These are phyloP conservation scores for Talaromyces marneffei DNA, from an alignment of 2,329 filamentous ascomycete species.

Conservation along the genomic window DNA sequence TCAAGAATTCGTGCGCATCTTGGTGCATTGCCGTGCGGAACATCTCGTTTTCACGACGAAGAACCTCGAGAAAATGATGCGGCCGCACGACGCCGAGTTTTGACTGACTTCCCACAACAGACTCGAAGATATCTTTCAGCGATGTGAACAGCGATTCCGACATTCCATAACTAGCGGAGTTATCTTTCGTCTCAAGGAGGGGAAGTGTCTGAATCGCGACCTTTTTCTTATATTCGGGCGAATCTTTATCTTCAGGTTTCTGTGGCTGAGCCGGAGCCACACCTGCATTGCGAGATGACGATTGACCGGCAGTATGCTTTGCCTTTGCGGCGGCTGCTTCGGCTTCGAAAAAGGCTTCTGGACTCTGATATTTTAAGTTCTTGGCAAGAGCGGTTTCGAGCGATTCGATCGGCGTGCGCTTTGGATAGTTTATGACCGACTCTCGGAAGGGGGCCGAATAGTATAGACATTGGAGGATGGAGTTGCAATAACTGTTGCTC, in stretches of 20 bases:
- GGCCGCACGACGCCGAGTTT: slow-evolving; percentile 88
- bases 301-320: slow-evolving; percentile 33
- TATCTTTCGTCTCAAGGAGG: slow-evolving; percentile 79
- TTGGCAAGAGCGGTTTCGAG: slow-evolving; percentile 52
- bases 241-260: slow-evolving; percentile 88
- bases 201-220: slow-evolving; percentile 83
- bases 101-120: slow-evolving; percentile 72
- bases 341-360: slow-evolving; percentile 50
- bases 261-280: slow-evolving; percentile 52
- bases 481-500: slow-evolving; percentile 81
- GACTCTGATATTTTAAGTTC: slow-evolving; percentile 55
- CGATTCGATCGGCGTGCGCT: slow-evolving; percentile 62
- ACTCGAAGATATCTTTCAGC: slow-evolving; percentile 92
- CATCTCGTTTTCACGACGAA: slow-evolving; percentile 93
- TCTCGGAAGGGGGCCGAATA: slow-evolving; percentile 92
- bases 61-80: slow-evolving; percentile 85
- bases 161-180: slow-evolving; percentile 78
- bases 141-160: slow-evolving; percentile 90
- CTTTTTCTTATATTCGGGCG: slow-evolving; percentile 97
- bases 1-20: slow-evolving; percentile 95
- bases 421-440: slow-evolving; percentile 86
- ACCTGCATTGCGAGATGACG: slow-evolving; percentile 42
- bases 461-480: slow-evolving; percentile 93
- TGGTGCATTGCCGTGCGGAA: slow-evolving; percentile 97
- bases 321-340: slow-evolving; percentile 43